Evolutionary conservation across 805 yeast species (phyloP), one percentile per base, ranked within the genome.

Genomic region (Barnettozyma pratensis): DNA sequence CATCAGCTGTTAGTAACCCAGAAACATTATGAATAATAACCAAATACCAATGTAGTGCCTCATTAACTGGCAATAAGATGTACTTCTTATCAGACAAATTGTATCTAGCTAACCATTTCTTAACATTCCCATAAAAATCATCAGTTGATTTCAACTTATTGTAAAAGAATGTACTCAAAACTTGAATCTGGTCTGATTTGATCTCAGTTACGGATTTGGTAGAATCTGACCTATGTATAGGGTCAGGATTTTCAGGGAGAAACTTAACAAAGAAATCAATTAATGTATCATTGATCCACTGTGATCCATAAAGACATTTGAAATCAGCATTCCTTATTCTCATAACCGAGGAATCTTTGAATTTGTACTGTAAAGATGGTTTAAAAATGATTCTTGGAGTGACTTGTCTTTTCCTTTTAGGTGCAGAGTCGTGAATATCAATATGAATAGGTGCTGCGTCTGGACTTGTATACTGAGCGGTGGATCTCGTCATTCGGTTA

Each of bases 271-370:
- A 90, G 62, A 92, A 92, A 64, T 89, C 96, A 47, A 94, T 83
- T 44, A 94, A 71, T 0, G 85, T 78, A 60, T 94, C 99, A 67
- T 94, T 92, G 43, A 94, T 79, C 91, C 96, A 92, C 53, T 86
- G 87, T 42, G 83, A 82, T 49, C 85, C 83, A 59, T 83, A 81
- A 8, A 92, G 72, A 41, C 97, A 85, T 52, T 79, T 79, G 63
- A 86, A 88, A 61, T 94, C 99, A 37, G 78, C 73, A 50, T 79
- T 76, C 1, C 81, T 73, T 7, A 92, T 76, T 5, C 76, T 74
- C 54, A 86, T 75, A 1, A 68, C 64, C 38, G 79, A 74, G 5
- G 75, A 76, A 55, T 81, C 84, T 28, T 67, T 62, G 57, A 89
- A 82, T 14, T 66, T 67, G 54, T 77, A 74, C 32, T 69, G 71